Evolutionary conservation across 169 alveolate genomes (phyloP).

Genomic region (Plasmodium knowlesi): DNA sequence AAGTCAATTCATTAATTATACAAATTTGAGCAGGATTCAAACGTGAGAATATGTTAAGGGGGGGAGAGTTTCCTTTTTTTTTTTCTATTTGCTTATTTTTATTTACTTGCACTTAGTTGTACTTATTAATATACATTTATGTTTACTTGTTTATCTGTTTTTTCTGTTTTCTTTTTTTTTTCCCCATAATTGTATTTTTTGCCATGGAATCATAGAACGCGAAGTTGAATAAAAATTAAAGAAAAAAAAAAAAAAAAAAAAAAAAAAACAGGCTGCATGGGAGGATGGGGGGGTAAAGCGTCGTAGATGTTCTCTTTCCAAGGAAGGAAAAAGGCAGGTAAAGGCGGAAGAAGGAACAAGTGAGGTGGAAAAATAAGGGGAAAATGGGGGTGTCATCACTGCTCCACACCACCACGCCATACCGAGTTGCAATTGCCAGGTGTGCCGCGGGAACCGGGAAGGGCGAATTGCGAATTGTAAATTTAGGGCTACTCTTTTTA

Average conservation of each 20-base stretch:
- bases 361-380: background rate
- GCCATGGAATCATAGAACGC: background rate
- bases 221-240: too few species aligned
- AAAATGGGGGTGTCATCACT: background rate
- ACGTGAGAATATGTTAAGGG: background rate
- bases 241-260: background rate
- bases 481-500: background rate
- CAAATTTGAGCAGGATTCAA: background rate
- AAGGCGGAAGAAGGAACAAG: background rate
- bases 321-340: background rate
- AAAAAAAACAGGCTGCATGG: background rate
- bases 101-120: background rate
- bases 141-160: background rate
- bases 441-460: background rate
- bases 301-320: background rate
- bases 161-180: background rate
- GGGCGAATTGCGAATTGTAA: background rate
- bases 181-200: background rate
- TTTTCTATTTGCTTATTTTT: background rate
- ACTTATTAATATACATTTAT: background rate
- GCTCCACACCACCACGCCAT: background rate
- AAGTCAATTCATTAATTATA: background rate
- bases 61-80: background rate
- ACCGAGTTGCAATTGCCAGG: background rate
- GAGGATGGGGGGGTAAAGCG: background rate